Base-by-base conservation (phyloP, 306 rosid genomes). In the Citrullus colocynthis region DNA sequence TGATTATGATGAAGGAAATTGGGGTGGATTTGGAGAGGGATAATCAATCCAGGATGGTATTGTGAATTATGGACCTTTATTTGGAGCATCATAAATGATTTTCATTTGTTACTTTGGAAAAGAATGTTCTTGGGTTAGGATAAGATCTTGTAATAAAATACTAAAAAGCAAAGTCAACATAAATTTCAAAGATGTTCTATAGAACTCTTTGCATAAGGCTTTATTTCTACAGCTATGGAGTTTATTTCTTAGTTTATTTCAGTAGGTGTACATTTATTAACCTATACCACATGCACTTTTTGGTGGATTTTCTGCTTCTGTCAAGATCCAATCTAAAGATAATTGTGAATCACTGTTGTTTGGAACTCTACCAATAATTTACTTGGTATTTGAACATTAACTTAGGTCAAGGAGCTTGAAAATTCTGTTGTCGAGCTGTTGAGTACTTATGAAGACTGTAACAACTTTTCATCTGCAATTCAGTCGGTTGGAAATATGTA, bases 1-100 rank as follows among this genome's bases (percentile, higher is more conserved):
- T 86, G 78, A 37, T 10, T 71, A 9, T 87, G 84, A 88, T 90
- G 92, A 91, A 87, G 88, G 91, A 86, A 5, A 80, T 95, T 80
- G 97, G 93, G 0, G 88, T 90, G 83, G 91, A 92, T 84, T 82
- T 92, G 81, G 99, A 92, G 85, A 88, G 77, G 71, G 88, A 89
- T 20, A 82, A 85, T 16, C 89, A 83, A 44, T 80, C 84, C 64
- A 86, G 82, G 58, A 88, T 75, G 93, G 96, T 92, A 86, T 49
- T 65, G 37, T 74, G 20, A 11, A 51, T 78, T 12, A 67, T 2
- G 34, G 59, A 4, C 70, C 60, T 55, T 74, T 57, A 64, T 70
- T 81, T 60, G 9, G 18, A n/a, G 36, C 21, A 7, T 48, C 34
- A 2, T 1, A 7, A 18, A 45, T 48, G 16, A 6, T 56, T 13